These are phyloP conservation scores for Colletotrichum tabaci DNA, from an alignment of 2,329 filamentous ascomycete genomes.

Conservation along the genomic window DNA sequence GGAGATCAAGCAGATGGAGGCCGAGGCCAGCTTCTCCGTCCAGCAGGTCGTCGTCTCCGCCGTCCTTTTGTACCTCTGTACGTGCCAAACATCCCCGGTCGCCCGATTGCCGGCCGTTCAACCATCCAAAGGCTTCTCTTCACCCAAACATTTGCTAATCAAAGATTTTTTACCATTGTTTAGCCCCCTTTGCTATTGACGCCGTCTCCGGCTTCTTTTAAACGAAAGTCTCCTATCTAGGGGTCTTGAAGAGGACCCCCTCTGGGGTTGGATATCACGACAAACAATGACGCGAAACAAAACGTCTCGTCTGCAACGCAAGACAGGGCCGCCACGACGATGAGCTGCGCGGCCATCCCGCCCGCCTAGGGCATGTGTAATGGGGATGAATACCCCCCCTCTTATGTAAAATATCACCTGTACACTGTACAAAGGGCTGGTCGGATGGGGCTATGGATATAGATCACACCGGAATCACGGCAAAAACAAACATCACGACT, in stretches of 20 bases:
- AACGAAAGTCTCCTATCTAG: constrained; percentile 18
- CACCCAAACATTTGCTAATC: background rate
- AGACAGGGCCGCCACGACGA: background rate
- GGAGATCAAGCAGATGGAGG: constrained; percentile 80
- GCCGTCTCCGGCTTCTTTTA: constrained; percentile 63
- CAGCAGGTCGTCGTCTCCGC: constrained; percentile 77
- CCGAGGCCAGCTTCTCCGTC: constrained; percentile 76
- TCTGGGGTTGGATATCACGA: background rate
- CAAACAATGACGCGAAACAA: background rate
- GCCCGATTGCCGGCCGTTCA: background rate
- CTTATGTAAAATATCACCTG: constrained; percentile 40
- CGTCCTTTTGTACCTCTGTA: constrained; percentile 83
- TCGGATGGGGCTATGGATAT: constrained; percentile 30
- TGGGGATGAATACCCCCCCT: constrained; percentile 26
- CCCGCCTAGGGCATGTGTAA: constrained; percentile 22
- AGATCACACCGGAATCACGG: constrained; percentile 20
- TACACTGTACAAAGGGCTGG: constrained; percentile 36
- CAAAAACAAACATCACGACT: constrained; percentile 28
- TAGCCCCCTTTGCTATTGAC: constrained; percentile 73
- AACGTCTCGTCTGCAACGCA: background rate
- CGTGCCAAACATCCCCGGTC: constrained; percentile 48
- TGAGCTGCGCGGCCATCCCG: background rate
- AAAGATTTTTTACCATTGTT: background rate
- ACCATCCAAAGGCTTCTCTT: background rate
- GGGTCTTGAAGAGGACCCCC: background rate